phyloP scores from a whole-genome alignment of 148 eudicot genomes.

The Fagopyrum homotropicum region DNA sequence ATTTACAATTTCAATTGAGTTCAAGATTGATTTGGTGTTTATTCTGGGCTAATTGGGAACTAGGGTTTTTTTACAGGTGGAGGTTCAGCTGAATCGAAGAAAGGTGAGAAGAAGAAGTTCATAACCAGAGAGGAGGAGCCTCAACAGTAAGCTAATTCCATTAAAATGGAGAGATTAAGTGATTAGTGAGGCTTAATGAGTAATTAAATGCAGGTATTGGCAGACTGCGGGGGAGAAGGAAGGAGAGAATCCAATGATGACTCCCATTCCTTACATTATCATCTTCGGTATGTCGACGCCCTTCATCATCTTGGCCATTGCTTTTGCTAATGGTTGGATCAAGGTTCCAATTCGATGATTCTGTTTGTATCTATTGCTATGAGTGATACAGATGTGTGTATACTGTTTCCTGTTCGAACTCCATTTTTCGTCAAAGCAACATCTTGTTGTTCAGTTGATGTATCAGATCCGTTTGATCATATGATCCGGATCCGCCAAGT shows the following conservation, averaged over 20 bases:
- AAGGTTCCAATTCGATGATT: conserved; percentile 68
- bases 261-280: conserved; percentile 86
- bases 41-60: background rate
- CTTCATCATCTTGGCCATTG: conserved; percentile 82
- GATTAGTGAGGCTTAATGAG: too few relatives aligned
- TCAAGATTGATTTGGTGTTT: background rate
- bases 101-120: conserved; percentile 74
- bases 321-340: conserved; percentile 93
- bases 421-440: background rate
- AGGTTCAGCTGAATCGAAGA: conserved; percentile 59
- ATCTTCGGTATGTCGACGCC: conserved; percentile 96
- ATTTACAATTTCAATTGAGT: background rate
- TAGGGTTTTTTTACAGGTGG: conserved; percentile 35
- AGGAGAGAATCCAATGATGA: conserved; percentile 94
- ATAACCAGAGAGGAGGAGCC: conserved; percentile 94
- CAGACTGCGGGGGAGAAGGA: conserved; percentile 91
- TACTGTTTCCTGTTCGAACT: background rate
- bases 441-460: conserved; percentile 1
- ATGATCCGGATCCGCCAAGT: too few relatives aligned
- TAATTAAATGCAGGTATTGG: conserved; percentile 51
- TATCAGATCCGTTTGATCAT: background rate
- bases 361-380: background rate
- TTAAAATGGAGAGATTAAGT: too few relatives aligned
- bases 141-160: conserved; percentile 52
- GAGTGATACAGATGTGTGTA: background rate